These are phyloP conservation scores for Theobroma cacao DNA, from an alignment of 345 rosid genomes.

Conservation along the genomic window DNA sequence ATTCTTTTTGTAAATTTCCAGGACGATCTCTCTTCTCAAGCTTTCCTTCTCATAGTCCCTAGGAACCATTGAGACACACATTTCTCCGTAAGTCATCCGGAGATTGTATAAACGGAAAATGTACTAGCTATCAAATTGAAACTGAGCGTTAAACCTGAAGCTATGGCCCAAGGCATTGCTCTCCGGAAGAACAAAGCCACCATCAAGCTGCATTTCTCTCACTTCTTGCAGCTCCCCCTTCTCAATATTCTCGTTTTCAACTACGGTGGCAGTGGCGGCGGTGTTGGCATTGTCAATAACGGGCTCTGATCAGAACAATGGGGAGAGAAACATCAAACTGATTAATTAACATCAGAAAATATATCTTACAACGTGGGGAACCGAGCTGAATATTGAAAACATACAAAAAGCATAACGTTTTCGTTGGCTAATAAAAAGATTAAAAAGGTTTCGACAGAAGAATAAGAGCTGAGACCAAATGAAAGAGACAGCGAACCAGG, in stretches of 20 bases:
- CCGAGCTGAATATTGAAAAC: background rate
- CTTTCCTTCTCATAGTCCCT: constrained; percentile 47
- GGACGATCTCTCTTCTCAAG: constrained; percentile 42
- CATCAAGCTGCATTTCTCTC: background rate
- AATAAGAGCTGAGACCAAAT: background rate
- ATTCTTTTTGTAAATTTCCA: constrained; percentile 49
- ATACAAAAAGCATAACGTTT: background rate
- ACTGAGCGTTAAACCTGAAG: constrained; percentile 21
- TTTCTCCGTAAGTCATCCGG: background rate
- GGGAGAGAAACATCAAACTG: background rate
- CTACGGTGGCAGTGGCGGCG: background rate
- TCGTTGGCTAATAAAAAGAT: no score
- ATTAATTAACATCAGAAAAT: background rate
- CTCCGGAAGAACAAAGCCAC: constrained; percentile 40
- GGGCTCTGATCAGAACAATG: background rate
- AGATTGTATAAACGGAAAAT: background rate
- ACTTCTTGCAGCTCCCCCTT: background rate
- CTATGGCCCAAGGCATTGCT: constrained; percentile 50
- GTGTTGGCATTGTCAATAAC: background rate
- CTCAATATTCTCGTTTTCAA: background rate
- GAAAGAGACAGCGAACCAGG: background rate
- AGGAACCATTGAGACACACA: background rate
- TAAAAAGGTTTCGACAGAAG: background rate
- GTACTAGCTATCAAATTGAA: background rate
- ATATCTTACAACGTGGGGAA: background rate